These are phyloP conservation scores for Eucalyptus marginata DNA, from an alignment of 345 rosid genomes.

Conservation along the genomic window DNA sequence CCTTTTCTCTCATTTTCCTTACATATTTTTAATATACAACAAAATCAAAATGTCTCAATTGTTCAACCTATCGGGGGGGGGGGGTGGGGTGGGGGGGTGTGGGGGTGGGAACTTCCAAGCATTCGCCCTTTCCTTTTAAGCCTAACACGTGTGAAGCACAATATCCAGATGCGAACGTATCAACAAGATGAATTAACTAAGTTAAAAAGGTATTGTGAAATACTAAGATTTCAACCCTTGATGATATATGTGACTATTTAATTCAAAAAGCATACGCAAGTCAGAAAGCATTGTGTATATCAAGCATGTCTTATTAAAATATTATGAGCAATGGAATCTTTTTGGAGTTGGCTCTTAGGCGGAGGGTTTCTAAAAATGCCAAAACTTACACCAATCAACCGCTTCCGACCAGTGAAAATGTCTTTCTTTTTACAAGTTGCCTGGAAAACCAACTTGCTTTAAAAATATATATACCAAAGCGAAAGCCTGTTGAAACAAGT, in stretches of 20 bases:
- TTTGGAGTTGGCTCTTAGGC: neutral
- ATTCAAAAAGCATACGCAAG: neutral
- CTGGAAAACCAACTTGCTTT: neutral
- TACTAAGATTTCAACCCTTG: neutral
- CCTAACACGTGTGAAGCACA: neutral
- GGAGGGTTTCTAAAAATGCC: neutral
- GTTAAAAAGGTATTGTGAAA: neutral
- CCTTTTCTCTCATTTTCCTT: neutral
- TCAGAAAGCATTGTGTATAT: neutral
- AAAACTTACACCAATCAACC: neutral
- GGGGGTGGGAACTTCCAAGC: neutral
- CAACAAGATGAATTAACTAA: neutral
- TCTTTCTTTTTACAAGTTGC: neutral
- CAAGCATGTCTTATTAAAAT: neutral
- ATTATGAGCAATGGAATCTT: neutral
- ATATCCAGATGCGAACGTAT: neutral
- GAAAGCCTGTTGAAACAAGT: neutral
- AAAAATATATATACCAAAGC: neutral
- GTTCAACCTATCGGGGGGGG: neutral
- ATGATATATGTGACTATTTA: neutral
- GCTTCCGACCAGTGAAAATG: neutral
- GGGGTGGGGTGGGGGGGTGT: too few relatives aligned
- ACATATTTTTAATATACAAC: neutral
- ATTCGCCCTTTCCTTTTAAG: neutral
- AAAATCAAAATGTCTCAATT: neutral